Conservation (phyloP, 2,329 filamentous ascomycete genomes). For the Pseudocercospora pini-densiflorae region DNA sequence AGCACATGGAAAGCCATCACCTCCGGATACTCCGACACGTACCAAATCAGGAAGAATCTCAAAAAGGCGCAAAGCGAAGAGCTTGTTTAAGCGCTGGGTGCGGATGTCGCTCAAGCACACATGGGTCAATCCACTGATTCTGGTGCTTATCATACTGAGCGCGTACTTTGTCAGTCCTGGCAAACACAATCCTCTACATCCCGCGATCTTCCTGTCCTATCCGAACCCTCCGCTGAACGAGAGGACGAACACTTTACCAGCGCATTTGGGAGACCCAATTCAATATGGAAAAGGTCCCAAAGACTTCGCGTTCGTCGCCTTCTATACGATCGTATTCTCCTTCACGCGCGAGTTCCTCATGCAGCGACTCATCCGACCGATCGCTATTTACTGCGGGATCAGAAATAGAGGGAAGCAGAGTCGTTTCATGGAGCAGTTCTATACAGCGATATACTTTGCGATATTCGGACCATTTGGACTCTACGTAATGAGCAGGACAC, state of each 20-base stretch:
- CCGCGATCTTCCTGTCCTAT: slow-evolving; percentile 91
- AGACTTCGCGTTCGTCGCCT: slow-evolving; percentile 84
- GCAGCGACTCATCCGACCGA: slow-evolving; percentile 82
- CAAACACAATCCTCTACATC: slow-evolving; percentile 76
- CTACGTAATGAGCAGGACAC: slow-evolving; percentile 89
- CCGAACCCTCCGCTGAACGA: slow-evolving; percentile 54
- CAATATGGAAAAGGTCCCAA: slow-evolving; percentile 89
- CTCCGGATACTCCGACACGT: slow-evolving; percentile 20
- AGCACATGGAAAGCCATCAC: slow-evolving; percentile 13
- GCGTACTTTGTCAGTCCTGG: slow-evolving; percentile 77
- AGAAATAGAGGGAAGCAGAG: slow-evolving; percentile 76
- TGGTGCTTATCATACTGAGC: slow-evolving; percentile 66
- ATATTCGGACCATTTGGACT: slow-evolving; percentile 81
- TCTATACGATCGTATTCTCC: slow-evolving; percentile 87
- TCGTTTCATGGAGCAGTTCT: slow-evolving; percentile 95
- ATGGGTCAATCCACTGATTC: slow-evolving; percentile 70
- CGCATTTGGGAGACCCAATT: slow-evolving; percentile 43
- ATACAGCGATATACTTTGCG: slow-evolving; percentile 89
- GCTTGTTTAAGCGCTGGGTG: slow-evolving; percentile 51
- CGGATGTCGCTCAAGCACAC: slow-evolving; percentile 58
- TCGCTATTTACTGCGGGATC: slow-evolving; percentile 73
- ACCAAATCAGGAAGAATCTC: slow-evolving; percentile 41
- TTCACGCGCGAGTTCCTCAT: slow-evolving; percentile 97
- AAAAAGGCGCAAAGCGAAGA: slow-evolving; percentile 53
- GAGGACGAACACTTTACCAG: slow-evolving; percentile 49